Conservation (phyloP, 306 rosid genomes). For the Cucurbita pepo region DNA sequence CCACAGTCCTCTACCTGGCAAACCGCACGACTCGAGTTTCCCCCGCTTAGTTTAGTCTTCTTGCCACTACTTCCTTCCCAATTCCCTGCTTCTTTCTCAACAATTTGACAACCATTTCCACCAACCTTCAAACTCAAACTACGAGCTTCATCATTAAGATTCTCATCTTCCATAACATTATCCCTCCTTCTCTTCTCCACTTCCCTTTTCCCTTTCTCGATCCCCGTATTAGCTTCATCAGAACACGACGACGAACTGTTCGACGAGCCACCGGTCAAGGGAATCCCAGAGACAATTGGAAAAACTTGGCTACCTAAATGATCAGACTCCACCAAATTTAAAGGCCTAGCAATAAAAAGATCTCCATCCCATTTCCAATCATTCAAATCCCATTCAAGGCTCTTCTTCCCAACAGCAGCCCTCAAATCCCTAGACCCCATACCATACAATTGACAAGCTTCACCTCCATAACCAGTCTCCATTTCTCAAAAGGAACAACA, state of each 20-base stretch:
- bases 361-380: slow-evolving; percentile 81
- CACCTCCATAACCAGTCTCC: slow-evolving; percentile 57
- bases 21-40: slow-evolving; percentile 39
- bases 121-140: slow-evolving; percentile 49
- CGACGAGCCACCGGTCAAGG: slow-evolving; percentile 36
- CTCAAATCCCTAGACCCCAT: slow-evolving; percentile 33
- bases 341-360: slow-evolving; percentile 51
- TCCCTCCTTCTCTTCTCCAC: slow-evolving; percentile 60
- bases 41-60: slow-evolving; percentile 54
- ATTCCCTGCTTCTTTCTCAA: slow-evolving; percentile 37
- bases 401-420: slow-evolving; percentile 34
- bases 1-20: slow-evolving; percentile 93
- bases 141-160: slow-evolving; percentile 37
- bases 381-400: slow-evolving; percentile 67
- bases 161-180: slow-evolving; percentile 37
- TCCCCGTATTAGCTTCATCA: slow-evolving; percentile 40
- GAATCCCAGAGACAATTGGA: slow-evolving; percentile 37
- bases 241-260: slow-evolving; percentile 71
- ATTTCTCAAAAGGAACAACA: slow-evolving; percentile 9
- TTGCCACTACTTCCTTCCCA: slow-evolving; percentile 46
- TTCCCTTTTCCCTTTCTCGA: slow-evolving; percentile 41
- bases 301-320: slow-evolving; percentile 38
- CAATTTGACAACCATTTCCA: slow-evolving; percentile 27
- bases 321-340: slow-evolving; percentile 34
- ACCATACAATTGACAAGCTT: slow-evolving; percentile 29